Percentiles rank a stretch among this genome's conserved stretches.
phyloP scores from a whole-genome alignment of 2,329 filamentous ascomycete genomes.

The Parastagonospora nodorum region DNA sequence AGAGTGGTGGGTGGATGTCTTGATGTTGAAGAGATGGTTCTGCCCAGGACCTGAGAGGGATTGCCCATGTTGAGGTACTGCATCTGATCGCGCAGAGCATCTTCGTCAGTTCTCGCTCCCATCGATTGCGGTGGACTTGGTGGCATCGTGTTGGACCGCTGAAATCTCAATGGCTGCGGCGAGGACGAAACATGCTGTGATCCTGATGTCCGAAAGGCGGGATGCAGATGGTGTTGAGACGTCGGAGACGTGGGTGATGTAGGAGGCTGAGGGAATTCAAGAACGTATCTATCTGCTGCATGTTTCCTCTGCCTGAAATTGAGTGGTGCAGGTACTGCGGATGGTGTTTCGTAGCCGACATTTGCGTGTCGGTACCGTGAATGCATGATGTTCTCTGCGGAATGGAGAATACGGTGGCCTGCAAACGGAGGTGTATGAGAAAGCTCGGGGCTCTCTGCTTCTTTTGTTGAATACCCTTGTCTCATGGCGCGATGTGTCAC shows the following conservation, averaged over 20 bases:
- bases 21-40: constrained; percentile 4
- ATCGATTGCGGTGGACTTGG: constrained; percentile 20
- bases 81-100: constrained; percentile 15
- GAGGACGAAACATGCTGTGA: not conserved
- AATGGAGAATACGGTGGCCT: constrained; percentile 2
- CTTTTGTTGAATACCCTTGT: constrained; percentile 4
- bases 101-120: constrained; percentile 12
- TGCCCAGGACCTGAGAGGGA: constrained; percentile 3
- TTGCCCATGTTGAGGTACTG: constrained; percentile 11
- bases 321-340: constrained; percentile 1
- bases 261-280: constrained; percentile 3
- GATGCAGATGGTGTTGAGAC: not conserved
- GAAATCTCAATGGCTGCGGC: constrained; percentile 15
- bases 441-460: constrained; percentile 14
- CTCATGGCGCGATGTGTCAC: constrained; percentile 1
- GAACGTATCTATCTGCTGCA: not conserved
- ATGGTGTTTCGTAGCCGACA: constrained; percentile 2
- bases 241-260: constrained; percentile 1
- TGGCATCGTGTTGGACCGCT: constrained; percentile 8
- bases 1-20: constrained; percentile 8
- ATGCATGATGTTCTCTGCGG: constrained; percentile 2
- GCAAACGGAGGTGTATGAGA: not conserved
- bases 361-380: not conserved
- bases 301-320: constrained; percentile 4
- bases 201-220: constrained; percentile 1